Conservation (phyloP, 305 asterid species). For the Caryopteris hybrid region DNA sequence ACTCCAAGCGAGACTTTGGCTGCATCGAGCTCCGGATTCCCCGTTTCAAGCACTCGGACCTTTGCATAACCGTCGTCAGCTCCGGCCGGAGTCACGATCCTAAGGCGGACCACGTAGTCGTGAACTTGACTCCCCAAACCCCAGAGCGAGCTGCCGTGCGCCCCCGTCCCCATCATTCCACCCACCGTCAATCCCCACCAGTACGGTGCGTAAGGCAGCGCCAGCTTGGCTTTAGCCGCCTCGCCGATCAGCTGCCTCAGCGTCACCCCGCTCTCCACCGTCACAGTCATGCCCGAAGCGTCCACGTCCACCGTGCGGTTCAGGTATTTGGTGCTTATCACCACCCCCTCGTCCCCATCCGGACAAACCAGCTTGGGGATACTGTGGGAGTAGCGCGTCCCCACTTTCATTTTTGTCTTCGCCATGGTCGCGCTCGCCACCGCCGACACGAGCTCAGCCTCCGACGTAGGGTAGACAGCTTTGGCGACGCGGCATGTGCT, state of each 20-base stretch:
- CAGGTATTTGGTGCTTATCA: slow-evolving; percentile 42
- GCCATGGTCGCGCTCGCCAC: slow-evolving; percentile 29
- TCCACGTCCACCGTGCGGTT: slow-evolving; percentile 24
- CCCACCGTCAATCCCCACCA: slow-evolving; percentile 60
- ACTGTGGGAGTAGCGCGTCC: slow-evolving; percentile 45
- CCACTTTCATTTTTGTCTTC: slow-evolving; percentile 32
- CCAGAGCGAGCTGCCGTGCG: slow-evolving; percentile 58
- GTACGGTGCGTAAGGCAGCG: slow-evolving; percentile 45
- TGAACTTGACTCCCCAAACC: slow-evolving; percentile 52
- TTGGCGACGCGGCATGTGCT: slow-evolving; percentile 34
- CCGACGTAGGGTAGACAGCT: slow-evolving; percentile 35
- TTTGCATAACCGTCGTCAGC: slow-evolving; percentile 30
- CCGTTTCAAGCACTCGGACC: slow-evolving; percentile 24
- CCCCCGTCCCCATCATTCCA: slow-evolving; percentile 53
- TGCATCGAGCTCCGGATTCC: slow-evolving; percentile 41
- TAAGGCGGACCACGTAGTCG: slow-evolving; percentile 33
- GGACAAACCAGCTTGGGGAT: slow-evolving; percentile 50
- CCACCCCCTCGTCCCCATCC: slow-evolving; percentile 32
- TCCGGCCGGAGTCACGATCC: slow-evolving; percentile 33
- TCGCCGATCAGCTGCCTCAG: slow-evolving; percentile 29
- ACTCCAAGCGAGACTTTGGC: slow-evolving; percentile 50
- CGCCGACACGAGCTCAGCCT: slow-evolving; percentile 32
- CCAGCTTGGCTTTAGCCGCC: slow-evolving; percentile 28
- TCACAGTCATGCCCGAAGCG: slow-evolving; percentile 26
- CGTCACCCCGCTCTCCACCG: slow-evolving; percentile 51